Evolutionary conservation across 1,284 basidiomycete species (phyloP), one percentile per base, ranked within the genome.

Genomic region (Jaminaea rosea): DNA sequence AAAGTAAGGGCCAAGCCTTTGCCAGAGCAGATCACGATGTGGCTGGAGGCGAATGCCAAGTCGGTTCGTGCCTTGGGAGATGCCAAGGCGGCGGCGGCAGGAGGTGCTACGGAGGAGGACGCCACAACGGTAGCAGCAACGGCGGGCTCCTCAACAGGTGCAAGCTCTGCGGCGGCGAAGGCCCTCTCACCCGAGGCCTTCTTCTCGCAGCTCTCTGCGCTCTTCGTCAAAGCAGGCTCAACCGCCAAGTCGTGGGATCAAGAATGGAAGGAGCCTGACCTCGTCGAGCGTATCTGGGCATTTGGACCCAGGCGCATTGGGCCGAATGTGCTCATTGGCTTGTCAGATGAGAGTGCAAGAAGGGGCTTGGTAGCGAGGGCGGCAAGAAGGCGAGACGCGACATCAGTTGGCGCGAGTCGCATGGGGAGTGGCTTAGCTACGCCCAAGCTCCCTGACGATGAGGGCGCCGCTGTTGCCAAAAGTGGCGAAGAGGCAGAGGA

Each of bases 271-370:
- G 81, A 81, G 5, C 19, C 19, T 13, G 17, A 17, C 45, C 72
- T 91, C 7, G 80, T 78, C 0, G 85, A 89, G 45, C 80, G 78
- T 50, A 81, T 94, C 1, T 93, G 90, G 86, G 83, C 87, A 13
- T 93, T 96, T 75, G 94, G 94, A 0, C 93, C 94, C 0, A 85
- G 87, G 59, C 78, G 83, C 48, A 82, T 86, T 17, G 93, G 93
- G 0, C 83, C 88, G 4, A 96, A 93, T 72, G 67, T 99, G 11
- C 39, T 42, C 39, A 21, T 42, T 24, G 39, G 39, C 13, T n/a
- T n/a, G n/a, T n/a, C n/a, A n/a, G n/a, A n/a, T n/a, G n/a, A n/a
- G n/a, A n/a, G n/a, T n/a, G 19, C 39, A 13, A n/a, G 23, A 17
- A 23, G 24, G 39, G 39, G 39, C 17, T 11, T 23, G 19, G 39